Conservation (phyloP, 495 filamentous ascomycete genomes). For the Sporormia fimetaria region DNA sequence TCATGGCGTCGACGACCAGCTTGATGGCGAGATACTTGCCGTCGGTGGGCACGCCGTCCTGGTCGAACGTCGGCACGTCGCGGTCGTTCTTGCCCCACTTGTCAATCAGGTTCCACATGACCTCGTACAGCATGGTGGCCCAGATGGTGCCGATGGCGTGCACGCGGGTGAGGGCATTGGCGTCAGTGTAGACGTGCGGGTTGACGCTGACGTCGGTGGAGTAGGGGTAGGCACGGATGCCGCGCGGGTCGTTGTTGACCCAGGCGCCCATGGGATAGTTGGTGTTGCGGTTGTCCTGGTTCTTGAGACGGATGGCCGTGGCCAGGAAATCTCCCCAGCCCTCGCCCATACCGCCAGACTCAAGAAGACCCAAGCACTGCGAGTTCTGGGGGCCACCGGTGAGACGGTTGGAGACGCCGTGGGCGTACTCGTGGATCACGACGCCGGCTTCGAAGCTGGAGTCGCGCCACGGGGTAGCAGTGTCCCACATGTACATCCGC, state of each 20-base stretch:
- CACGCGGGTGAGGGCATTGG: slow-evolving; percentile 33
- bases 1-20: slow-evolving; percentile 43
- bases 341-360: slow-evolving; percentile 45
- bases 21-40: slow-evolving; percentile 43
- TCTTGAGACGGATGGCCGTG: slow-evolving; percentile 41
- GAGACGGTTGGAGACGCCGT: slow-evolving; percentile 41
- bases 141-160: slow-evolving; percentile 42
- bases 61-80: slow-evolving; percentile 35
- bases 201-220: slow-evolving; percentile 39
- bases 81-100: slow-evolving; percentile 39
- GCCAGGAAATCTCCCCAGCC: slow-evolving; percentile 47
- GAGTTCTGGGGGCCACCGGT: slow-evolving; percentile 44
- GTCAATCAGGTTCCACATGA: slow-evolving; percentile 43
- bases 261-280: slow-evolving; percentile 39
- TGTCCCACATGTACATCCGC: slow-evolving; percentile 41
- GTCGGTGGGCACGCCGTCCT: slow-evolving; percentile 38
- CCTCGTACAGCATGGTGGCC: slow-evolving; percentile 44
- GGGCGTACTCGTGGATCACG: slow-evolving; percentile 39
- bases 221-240: slow-evolving; percentile 42
- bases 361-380: slow-evolving; percentile 36
- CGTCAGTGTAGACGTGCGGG: slow-evolving; percentile 37
- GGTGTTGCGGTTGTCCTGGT: slow-evolving; percentile 36
- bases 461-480: slow-evolving; percentile 36
- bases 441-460: slow-evolving; percentile 38
- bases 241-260: slow-evolving; percentile 33